Evolutionary conservation across 768 basidiomycete species (phyloP), one percentile per base, ranked within the genome.

Genomic region (Suillus luteus): DNA sequence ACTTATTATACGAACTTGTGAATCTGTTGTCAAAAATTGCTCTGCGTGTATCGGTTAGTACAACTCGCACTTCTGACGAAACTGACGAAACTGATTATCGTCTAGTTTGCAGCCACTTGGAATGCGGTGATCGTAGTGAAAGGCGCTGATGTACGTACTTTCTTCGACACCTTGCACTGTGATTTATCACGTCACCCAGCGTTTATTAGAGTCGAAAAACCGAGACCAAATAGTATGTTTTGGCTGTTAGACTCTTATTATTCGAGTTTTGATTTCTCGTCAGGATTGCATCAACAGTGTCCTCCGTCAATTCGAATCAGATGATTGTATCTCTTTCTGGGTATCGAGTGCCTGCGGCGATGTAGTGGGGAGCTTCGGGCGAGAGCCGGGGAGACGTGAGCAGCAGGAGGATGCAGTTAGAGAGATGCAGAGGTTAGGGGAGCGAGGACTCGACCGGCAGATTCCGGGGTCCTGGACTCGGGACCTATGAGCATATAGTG

Each of bases 311-410:
- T 41, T 58, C 19, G 57, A 58, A 38, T 24, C 5, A 14, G 40
- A 58, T 27, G 57, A 58, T 19, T 58, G 57, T 31, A 24, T 58
- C 24, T 27, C 57, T 4, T 58, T 58, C 57, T 58, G 57, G 57
- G 40, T 58, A 41, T 41, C 57, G 41, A 41, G 38, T 41, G 3
- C 17, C 11, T 58, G 57, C 17, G 22, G 27, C 24, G n/a, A 41
- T 41, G 40, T 41, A 41, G 40, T 41, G 40, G 40, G 40, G 40
- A 41, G 15, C 40, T 1, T 31, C 31, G 4, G 31, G 31, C 31
- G 31, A 31, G 31, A 27, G 31, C 31, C 31, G 31, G 31, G 31
- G 31, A 31, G 31, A 31, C 3, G 31, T 2, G 31, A 4, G 31
- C 31, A 31, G 3, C 31, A 31, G 31, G 2, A 31, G 31, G 31